Percentiles rank a stretch among this genome's conserved stretches.
These are phyloP conservation scores for Ogataea angusta DNA, from an alignment of 805 yeast species.

Conservation along the genomic window DNA sequence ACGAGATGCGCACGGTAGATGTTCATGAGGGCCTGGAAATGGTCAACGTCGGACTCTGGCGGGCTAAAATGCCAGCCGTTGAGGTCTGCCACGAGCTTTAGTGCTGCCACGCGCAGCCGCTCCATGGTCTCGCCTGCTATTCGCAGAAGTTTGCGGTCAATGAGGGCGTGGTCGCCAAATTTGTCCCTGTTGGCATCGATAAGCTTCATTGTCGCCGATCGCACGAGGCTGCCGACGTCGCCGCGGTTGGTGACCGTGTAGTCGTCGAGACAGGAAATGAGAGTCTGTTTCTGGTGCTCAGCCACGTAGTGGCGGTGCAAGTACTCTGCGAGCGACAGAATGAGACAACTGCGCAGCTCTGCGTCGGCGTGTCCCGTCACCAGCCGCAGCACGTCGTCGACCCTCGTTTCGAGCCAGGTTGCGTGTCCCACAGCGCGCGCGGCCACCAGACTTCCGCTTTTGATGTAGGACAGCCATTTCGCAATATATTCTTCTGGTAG, in stretches of 20 bases:
- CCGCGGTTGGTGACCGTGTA: constrained; percentile 80
- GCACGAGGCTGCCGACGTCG: constrained; percentile 81
- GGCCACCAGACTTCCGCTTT: constrained; percentile 36
- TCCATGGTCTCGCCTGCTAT: constrained; percentile 64
- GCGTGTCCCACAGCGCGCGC: constrained; percentile 37
- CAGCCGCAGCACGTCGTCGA: constrained; percentile 27
- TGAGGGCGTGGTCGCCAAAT: constrained; percentile 12
- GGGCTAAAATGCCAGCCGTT: constrained; percentile 18
- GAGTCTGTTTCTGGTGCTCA: constrained; percentile 1
- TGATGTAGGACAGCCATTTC: constrained; percentile 38
- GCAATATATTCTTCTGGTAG: constrained; percentile 20
- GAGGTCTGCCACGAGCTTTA: constrained; percentile 34
- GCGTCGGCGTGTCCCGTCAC: constrained; percentile 29
- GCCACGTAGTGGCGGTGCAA: constrained; percentile 19
- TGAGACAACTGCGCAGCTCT: constrained; percentile 23
- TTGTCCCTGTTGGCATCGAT: constrained; percentile 30
- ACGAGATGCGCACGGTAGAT: constrained; percentile 20
- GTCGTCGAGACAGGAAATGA: constrained; percentile 56
- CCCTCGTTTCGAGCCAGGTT: constrained; percentile 11
- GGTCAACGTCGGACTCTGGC: constrained; percentile 17
- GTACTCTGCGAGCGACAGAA: constrained; percentile 27
- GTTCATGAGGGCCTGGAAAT: constrained; percentile 29
- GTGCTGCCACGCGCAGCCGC: constrained; percentile 44
- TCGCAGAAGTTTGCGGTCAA: constrained; percentile 44
- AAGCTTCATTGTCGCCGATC: constrained; percentile 46